Conservation (phyloP, 208 protist genomes). For the Trypanosoma lewisi region DNA sequence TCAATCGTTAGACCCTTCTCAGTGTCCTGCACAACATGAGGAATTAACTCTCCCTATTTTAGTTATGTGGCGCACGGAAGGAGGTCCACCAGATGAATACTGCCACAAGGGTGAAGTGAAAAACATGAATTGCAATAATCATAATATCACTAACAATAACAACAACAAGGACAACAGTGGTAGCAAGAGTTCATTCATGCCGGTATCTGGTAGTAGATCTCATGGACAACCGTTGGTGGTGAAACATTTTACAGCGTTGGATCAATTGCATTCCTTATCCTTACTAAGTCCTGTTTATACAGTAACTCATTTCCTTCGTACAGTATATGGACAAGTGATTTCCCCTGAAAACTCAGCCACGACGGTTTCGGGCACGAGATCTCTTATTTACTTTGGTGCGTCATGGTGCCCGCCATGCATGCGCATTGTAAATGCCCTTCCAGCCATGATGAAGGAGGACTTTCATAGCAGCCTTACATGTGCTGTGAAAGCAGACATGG, state of each 20-base stretch:
- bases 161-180: background rate
- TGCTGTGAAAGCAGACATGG: conserved; percentile 78
- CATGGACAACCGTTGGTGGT: conserved; percentile 57
- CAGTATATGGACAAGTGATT: conserved; percentile 27
- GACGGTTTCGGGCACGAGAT: background rate
- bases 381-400: conserved; percentile 74
- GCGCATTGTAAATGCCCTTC: conserved; percentile 60
- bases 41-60: conserved; percentile 15
- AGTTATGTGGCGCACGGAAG: conserved; percentile 25
- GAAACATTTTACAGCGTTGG: conserved; percentile 61
- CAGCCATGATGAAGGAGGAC: conserved; percentile 47
- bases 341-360: conserved; percentile 21
- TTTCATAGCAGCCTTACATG: conserved; percentile 35
- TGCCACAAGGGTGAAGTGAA: background rate
- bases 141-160: background rate
- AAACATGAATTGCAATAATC: no score
- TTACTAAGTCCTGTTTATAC: conserved; percentile 70
- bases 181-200: no score
- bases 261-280: conserved; percentile 64
- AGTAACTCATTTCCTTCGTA: conserved; percentile 50
- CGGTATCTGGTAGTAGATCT: no score
- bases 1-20: background rate
- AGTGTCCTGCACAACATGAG: conserved; percentile 4
- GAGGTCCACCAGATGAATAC: conserved; percentile 42
- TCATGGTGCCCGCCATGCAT: conserved; percentile 87